phyloP scores from a whole-genome alignment of 2,329 filamentous ascomycete species.

The Botrytis porri region DNA sequence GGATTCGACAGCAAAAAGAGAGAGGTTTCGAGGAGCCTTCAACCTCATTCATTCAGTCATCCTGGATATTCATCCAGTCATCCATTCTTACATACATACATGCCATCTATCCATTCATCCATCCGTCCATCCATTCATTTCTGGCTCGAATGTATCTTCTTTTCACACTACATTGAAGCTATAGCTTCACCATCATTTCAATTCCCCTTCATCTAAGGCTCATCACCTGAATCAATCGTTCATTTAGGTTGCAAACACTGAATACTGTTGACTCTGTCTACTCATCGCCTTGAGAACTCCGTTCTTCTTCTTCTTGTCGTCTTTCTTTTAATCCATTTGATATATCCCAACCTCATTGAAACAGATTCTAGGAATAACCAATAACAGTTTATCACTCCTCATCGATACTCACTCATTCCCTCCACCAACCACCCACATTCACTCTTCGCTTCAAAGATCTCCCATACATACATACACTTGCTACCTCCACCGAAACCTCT shows the following conservation, averaged over 20 bases:
- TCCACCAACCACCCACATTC: background rate
- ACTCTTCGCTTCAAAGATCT: slow-evolving; percentile 6
- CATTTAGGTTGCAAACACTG: background rate
- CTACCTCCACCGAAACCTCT: background rate
- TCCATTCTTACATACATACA: background rate
- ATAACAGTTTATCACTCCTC: background rate
- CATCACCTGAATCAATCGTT: background rate
- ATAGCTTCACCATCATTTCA: background rate
- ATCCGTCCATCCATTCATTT: background rate
- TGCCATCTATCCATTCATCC: background rate
- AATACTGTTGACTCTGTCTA: background rate
- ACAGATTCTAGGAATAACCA: background rate
- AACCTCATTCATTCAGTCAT: background rate
- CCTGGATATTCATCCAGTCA: background rate
- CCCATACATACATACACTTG: slow-evolving; percentile 7
- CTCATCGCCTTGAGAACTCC: no score
- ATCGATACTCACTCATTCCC: background rate
- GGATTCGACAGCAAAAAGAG: background rate
- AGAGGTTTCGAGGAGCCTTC: background rate
- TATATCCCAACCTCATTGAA: background rate
- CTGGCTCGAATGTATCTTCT: background rate
- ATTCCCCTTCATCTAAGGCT: background rate
- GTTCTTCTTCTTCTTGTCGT: background rate
- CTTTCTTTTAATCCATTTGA: background rate
- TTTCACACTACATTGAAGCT: background rate